These are phyloP conservation scores for Phytophthora vignae DNA, from an alignment of 352 stramenopile genomes.

Conservation along the genomic window DNA sequence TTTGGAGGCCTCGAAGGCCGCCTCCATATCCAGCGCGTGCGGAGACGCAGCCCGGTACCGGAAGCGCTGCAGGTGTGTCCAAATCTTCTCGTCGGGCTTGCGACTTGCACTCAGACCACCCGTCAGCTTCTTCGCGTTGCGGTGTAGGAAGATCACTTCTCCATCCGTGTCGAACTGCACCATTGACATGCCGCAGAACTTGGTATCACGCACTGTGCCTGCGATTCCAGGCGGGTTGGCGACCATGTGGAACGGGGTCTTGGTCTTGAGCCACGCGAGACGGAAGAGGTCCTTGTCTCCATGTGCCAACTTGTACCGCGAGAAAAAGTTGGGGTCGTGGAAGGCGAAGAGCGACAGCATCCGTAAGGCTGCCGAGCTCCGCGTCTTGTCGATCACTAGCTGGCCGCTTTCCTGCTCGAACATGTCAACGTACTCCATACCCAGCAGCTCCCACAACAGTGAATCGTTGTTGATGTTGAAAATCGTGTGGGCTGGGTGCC, in stretches of 20 bases:
- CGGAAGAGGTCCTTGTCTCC: conserved; percentile 73
- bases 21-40: conserved; percentile 14
- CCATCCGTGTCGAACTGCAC: conserved; percentile 48
- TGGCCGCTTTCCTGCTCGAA: conserved; percentile 14
- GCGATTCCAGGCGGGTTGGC: conserved; percentile 44
- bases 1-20: conserved; percentile 16
- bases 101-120: conserved; percentile 15
- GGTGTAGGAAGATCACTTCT: conserved; percentile 58
- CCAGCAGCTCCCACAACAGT: conserved; percentile 13
- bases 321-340: conserved; percentile 47
- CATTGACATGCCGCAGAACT: conserved; percentile 69
- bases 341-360: conserved; percentile 45
- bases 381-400: conserved; percentile 1
- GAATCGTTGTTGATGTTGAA: conserved; percentile 9
- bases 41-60: conserved; percentile 34
- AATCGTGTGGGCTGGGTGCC: conserved; percentile 4
- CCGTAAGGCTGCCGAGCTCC: not conserved
- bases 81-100: conserved; percentile 33
- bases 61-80: conserved; percentile 53
- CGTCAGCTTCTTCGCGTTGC: conserved; percentile 56
- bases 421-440: conserved; percentile 9
- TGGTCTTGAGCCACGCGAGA: conserved; percentile 60
- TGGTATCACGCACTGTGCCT: conserved; percentile 40
- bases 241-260: conserved; percentile 65
- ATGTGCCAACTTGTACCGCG: conserved; percentile 44